Base-by-base conservation (phyloP, 257 asterid species). In the Anisodus acutangulus region DNA sequence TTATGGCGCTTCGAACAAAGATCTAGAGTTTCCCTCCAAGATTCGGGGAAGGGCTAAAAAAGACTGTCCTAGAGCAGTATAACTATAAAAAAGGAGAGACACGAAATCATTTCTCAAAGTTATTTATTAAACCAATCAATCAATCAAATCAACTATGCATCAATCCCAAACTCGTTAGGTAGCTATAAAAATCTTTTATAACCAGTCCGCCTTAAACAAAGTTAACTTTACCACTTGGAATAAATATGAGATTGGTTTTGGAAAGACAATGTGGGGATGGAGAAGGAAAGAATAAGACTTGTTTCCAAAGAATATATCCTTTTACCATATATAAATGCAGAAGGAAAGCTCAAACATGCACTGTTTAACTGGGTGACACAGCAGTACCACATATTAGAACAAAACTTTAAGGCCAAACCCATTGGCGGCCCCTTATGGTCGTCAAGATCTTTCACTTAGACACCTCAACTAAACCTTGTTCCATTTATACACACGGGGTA, bases 171-270 rank as follows among this genome's bases (percentile, higher is more conserved):
- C 22, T 53, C 9, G 0, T 8, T 15, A 26, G 19, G 10, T 8
- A 78, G 82, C 81, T 78, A 53, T n/a, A 78, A 6, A 4, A 53
- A 78, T 53, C 64, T n/a, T 78, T 26, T 53, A 53, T 53, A 53
- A 26, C 8, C 45, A 78, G 26, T 51, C 63, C 12, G 17, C 3
- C 43, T 31, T 13, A 12, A 26, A 13, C 63, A 76, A 76, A 74
- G 81, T 74, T 49, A 74, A 74, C 81, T 53, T 78, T 78, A 26
- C 22, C 82, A 3, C 47, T 1, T 8, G 7, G 64, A 53, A 78
- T 15, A 78, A 53, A 78, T 53, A 78, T 78, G 49, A 78, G 22
- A 78, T 26, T 45, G 9, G 47, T 9, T 78, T 53, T 31, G 64
- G 82, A 78, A 62, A 78, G 43, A 78, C 19, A 78, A 53, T 3